Evolutionary conservation across 805 yeast genomes (phyloP).

Genomic region (Lachancea nothofagi): DNA sequence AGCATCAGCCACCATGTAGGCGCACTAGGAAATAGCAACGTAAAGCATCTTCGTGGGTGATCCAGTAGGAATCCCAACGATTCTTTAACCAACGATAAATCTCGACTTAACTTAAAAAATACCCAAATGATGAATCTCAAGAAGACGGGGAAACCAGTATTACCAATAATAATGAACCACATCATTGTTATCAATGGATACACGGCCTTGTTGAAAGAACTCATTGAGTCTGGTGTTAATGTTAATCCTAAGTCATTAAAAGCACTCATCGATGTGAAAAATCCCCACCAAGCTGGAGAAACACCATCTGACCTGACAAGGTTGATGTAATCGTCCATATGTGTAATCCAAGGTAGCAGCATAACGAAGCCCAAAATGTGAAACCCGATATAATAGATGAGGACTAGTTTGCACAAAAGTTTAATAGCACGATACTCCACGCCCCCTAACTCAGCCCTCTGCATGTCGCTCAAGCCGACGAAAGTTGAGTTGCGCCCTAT

Average conservation of each 20-base stretch:
- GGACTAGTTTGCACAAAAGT: constrained; percentile 59
- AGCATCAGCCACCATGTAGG: constrained; percentile 94
- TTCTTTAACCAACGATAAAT: constrained; percentile 59
- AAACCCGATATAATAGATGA: constrained; percentile 69
- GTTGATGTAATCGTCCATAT: constrained; percentile 37
- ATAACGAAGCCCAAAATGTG: constrained; percentile 51
- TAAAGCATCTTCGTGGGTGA: constrained; percentile 96
- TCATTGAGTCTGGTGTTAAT: constrained; percentile 76
- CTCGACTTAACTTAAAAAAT: constrained; percentile 59
- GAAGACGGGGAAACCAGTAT: constrained; percentile 88
- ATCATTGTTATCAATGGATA: constrained; percentile 59
- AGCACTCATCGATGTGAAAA: constrained; percentile 71
- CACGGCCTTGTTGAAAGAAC: constrained; percentile 54
- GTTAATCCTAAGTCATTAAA: constrained; percentile 87
- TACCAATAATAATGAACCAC: constrained; percentile 81
- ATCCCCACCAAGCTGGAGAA: constrained; percentile 88
- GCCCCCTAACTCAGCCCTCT: constrained; percentile 93
- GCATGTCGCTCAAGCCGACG: constrained; percentile 71
- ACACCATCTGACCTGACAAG: constrained; percentile 52
- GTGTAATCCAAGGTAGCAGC: constrained; percentile 57
- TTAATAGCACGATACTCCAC: constrained; percentile 91
- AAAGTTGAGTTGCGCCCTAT: constrained; percentile 92
- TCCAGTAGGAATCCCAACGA: constrained; percentile 81
- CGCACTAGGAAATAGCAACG: constrained; percentile 81
- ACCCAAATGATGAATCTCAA: constrained; percentile 81